A percentile compares a stretch with the other conserved stretches of the same genome.
Evolutionary conservation across 2,329 filamentous ascomycete species (phyloP).

Genomic region (Exophiala oligosperma): DNA sequence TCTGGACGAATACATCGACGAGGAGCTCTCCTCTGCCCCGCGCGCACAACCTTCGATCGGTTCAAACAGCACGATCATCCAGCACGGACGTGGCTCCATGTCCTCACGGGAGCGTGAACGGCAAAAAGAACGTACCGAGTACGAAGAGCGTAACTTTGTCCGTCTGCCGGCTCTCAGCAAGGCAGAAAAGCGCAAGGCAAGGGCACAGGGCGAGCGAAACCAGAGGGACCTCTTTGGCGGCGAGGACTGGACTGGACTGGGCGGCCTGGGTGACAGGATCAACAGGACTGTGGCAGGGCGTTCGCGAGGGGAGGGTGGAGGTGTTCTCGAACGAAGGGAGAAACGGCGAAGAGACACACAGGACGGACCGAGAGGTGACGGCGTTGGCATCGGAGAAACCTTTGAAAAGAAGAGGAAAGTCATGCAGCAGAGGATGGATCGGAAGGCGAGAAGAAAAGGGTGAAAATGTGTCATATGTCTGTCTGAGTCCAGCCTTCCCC

Average conservation of each 20-base stretch:
- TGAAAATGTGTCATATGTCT: slow-evolving; percentile 8
- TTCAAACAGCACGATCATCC: slow-evolving; percentile 68
- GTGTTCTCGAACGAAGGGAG: slow-evolving; percentile 75
- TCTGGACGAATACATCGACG: slow-evolving; percentile 86
- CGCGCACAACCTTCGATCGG: slow-evolving; percentile 87
- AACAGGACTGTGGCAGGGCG: slow-evolving; percentile 69
- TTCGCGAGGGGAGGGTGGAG: slow-evolving; percentile 53
- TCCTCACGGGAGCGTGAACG: slow-evolving; percentile 72
- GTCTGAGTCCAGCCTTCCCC: not conserved
- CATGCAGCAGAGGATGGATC: slow-evolving; percentile 41
- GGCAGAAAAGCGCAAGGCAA: slow-evolving; percentile 70
- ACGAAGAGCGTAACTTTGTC: slow-evolving; percentile 91
- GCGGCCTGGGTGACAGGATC: slow-evolving; percentile 83
- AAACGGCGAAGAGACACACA: slow-evolving; percentile 69
- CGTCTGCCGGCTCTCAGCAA: slow-evolving; percentile 84
- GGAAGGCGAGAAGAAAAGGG: slow-evolving; percentile 22
- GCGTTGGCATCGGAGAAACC: slow-evolving; percentile 67
- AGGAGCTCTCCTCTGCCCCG: slow-evolving; percentile 80
- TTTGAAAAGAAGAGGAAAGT: slow-evolving; percentile 66
- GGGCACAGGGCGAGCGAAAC: slow-evolving; percentile 40
- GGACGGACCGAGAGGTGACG: slow-evolving; percentile 68
- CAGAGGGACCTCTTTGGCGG: slow-evolving; percentile 71
- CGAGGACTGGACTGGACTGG: slow-evolving; percentile 87
- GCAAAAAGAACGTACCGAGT: slow-evolving; percentile 76
- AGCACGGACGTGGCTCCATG: slow-evolving; percentile 76